Evolutionary conservation across 2,329 filamentous ascomycete genomes (phyloP).

Genomic region (Berkeleyomyces rouxiae): DNA sequence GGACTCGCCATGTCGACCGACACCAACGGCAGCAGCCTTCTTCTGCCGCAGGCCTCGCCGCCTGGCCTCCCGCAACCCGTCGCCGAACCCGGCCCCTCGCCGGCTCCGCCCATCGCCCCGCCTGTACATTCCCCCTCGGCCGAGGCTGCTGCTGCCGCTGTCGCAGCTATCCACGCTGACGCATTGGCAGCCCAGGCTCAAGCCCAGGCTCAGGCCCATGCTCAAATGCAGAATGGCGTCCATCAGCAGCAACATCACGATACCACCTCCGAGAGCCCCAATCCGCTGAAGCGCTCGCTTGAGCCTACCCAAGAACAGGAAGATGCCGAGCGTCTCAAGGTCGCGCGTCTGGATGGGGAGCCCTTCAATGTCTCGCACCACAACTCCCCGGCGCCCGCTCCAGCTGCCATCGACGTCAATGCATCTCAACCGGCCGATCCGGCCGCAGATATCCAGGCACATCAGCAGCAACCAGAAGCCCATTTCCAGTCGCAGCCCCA

Average conservation of each 20-base stretch:
- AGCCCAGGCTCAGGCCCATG: constrained; percentile 10
- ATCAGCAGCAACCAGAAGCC: constrained; percentile 8
- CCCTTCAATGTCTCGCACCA: constrained; percentile 19
- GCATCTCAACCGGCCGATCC: not conserved
- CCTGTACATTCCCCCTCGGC: constrained; percentile 18
- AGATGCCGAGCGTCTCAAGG: constrained; percentile 7
- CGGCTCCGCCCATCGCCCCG: constrained; percentile 21
- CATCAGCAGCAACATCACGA: constrained; percentile 5
- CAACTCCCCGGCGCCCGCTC: constrained; percentile 16
- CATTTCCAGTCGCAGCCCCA: constrained; percentile 1
- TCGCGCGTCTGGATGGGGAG: constrained; percentile 7
- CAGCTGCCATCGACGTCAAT: constrained; percentile 11
- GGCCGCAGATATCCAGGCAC: not conserved
- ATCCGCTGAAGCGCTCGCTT: constrained; percentile 27
- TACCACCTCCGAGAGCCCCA: constrained; percentile 21
- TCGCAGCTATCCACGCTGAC: constrained; percentile 24
- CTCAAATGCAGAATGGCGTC: constrained; percentile 1
- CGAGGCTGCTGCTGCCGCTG: constrained; percentile 10
- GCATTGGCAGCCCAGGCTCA: constrained; percentile 23
- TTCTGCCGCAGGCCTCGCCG: constrained; percentile 27
- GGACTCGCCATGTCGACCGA: constrained; percentile 34
- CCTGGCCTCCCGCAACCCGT: constrained; percentile 30
- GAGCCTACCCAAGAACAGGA: constrained; percentile 17
- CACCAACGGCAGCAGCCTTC: constrained; percentile 11
- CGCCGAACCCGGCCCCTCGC: not conserved